Evolutionary conservation across 305 asterid genomes (phyloP), one percentile per base, ranked within the genome.

Genomic region (Rubia tinctorum): DNA sequence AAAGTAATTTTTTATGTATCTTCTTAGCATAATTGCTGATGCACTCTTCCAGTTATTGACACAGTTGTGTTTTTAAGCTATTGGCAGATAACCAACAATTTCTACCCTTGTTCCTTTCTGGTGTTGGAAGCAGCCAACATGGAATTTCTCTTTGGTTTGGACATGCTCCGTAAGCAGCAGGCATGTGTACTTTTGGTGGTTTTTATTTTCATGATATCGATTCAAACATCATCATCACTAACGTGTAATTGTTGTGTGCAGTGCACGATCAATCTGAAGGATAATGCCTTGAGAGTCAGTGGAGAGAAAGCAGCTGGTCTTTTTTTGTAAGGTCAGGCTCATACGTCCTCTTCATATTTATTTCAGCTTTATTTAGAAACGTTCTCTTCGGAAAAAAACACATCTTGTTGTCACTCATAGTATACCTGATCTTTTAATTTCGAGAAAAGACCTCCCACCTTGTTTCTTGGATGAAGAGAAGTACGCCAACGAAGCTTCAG

Each of bases 131-230:
- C 91, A 69, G 91, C 98, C 69, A 92, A 92, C 87, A 95, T 95
- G 98, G 99, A 92, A 76, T 95, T 95, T 84, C 93, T 95, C 58
- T 95, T 95, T 81, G 98, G 99, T 60, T 83, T 95, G 87, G 99
- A 95, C 75, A 95, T 92, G 99, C 94, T 95, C 73, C 97, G 96
- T 76, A 95, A 95, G 86, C 99, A 95, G 83, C 99, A 95, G 87
- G 98, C 88, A 86, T 73, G 66, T 40, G 78, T 62, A 76, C 72
- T 73, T 42, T 69, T 79, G 40, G 71, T 49, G 55, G 74, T 27
- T 60, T 53, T 76, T 63, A 34, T 72, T 65, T 60, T 30, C 13
- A 13, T 67, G 73, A 68, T 78, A 70, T 71, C 25, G 73, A 43
- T 73, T 80, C 68, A 66, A 30, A 40, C 70, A 40, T 65, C 56